These are phyloP conservation scores for Lecanosticta acicola DNA, from an alignment of 2,329 filamentous ascomycete genomes.

Conservation along the genomic window DNA sequence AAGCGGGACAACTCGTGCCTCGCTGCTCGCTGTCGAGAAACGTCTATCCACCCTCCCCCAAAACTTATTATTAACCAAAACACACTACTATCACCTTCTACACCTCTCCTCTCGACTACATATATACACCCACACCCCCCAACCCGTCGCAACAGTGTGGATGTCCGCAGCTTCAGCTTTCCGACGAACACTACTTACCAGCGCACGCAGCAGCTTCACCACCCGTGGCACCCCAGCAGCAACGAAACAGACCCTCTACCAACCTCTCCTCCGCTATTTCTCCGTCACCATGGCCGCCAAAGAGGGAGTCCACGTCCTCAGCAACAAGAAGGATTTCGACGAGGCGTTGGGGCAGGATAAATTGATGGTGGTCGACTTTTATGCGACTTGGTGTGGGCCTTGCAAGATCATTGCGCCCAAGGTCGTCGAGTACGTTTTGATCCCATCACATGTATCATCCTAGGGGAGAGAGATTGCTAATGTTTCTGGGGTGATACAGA, in stretches of 20 bases:
- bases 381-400: slow-evolving; percentile 87
- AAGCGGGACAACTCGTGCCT: no score
- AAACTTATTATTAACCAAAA: background rate
- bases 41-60: background rate
- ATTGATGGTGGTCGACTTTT: slow-evolving; percentile 76
- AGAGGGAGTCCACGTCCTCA: slow-evolving; percentile 47
- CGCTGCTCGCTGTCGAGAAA: no score
- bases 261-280: slow-evolving; percentile 33
- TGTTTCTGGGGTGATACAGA: slow-evolving; percentile 36
- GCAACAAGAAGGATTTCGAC: slow-evolving; percentile 56
- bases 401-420: slow-evolving; percentile 85
- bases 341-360: slow-evolving; percentile 49
- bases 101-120: background rate
- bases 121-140: background rate
- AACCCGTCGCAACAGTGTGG: background rate
- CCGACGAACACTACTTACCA: slow-evolving; percentile 41
- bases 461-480: slow-evolving; percentile 8
- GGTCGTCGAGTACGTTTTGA: slow-evolving; percentile 52
- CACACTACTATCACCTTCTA: background rate
- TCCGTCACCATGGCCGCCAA: slow-evolving; percentile 40
- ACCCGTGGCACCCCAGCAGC: no score
- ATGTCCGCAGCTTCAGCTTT: slow-evolving; percentile 38
- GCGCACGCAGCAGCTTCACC: slow-evolving; percentile 28
- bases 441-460: slow-evolving; percentile 5
- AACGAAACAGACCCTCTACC: slow-evolving; percentile 15